Evolutionary conservation across 257 asterid species (phyloP).

Genomic region (Oldenlandia corymbosa): DNA sequence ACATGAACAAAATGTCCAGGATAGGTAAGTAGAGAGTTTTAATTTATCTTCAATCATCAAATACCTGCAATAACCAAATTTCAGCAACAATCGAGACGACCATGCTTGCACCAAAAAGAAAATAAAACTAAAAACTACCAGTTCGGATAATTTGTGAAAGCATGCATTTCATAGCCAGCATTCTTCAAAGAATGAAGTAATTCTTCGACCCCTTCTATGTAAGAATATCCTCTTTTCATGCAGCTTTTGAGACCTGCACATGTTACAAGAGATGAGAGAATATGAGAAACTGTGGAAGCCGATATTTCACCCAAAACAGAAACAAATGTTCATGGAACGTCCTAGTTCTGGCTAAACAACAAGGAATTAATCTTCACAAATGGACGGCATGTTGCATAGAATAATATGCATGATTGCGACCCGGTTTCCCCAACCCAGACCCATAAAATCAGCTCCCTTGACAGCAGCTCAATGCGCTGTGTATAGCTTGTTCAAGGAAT

Average conservation of each 20-base stretch:
- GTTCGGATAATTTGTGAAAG: conserved; percentile 86
- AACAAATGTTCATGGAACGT: not conserved
- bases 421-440: too few species aligned
- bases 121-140: conserved; percentile 44
- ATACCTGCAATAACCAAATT: conserved; percentile 47
- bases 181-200: conserved; percentile 59
- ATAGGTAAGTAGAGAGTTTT: conserved; percentile 66
- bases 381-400: too few species aligned
- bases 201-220: conserved; percentile 72
- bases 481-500: too few species aligned
- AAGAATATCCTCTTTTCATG: conserved; percentile 68
- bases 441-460: too few species aligned
- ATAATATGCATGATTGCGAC: too few species aligned
- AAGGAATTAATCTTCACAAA: conserved; percentile 6
- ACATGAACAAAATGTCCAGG: conserved; percentile 98
- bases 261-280: not conserved
- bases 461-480: too few species aligned
- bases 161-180: conserved; percentile 80
- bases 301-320: not conserved
- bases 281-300: conserved; percentile 11
- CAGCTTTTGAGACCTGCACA: conserved; percentile 74
- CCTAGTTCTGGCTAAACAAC: not conserved
- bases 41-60: conserved; percentile 80
- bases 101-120: not conserved
- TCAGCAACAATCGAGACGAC: conserved; percentile 15